Conservation (phyloP, 108 stramenopile species). For the Thalassiosira profunda region DNA sequence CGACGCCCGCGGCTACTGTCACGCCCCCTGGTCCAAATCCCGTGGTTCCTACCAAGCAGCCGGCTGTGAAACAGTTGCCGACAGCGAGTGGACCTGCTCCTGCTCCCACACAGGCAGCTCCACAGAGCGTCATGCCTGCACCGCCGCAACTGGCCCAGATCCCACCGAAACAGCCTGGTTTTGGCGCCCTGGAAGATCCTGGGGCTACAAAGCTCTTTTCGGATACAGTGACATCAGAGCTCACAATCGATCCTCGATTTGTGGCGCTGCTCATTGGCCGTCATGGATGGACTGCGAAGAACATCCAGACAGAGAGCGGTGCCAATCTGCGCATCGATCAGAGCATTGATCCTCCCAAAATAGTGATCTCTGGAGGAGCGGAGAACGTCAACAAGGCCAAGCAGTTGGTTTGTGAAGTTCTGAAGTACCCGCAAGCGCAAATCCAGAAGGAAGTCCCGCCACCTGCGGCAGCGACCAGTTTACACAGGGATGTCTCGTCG, state of each 20-base stretch:
- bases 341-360: conserved; percentile 73
- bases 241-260: conserved; percentile 82
- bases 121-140: background rate
- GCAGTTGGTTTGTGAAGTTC: conserved; percentile 77
- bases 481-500: background rate
- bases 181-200: no score
- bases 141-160: background rate
- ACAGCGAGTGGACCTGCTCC: conserved; percentile 18
- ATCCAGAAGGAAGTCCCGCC: background rate
- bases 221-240: conserved; percentile 23
- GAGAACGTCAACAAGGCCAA: conserved; percentile 74
- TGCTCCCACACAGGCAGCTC: conserved; percentile 12
- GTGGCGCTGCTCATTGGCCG: conserved; percentile 88
- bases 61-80: background rate
- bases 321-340: conserved; percentile 90
- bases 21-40: conserved; percentile 15
- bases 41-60: conserved; percentile 4
- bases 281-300: conserved; percentile 88
- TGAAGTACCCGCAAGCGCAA: conserved; percentile 83
- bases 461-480: background rate
- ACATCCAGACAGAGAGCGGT: conserved; percentile 87
- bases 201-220: background rate
- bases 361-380: conserved; percentile 71
- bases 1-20: conserved; percentile 1
- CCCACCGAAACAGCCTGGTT: background rate